phyloP scores from a whole-genome alignment of 2,329 filamentous ascomycete species.

The Biscogniauxia marginata region DNA sequence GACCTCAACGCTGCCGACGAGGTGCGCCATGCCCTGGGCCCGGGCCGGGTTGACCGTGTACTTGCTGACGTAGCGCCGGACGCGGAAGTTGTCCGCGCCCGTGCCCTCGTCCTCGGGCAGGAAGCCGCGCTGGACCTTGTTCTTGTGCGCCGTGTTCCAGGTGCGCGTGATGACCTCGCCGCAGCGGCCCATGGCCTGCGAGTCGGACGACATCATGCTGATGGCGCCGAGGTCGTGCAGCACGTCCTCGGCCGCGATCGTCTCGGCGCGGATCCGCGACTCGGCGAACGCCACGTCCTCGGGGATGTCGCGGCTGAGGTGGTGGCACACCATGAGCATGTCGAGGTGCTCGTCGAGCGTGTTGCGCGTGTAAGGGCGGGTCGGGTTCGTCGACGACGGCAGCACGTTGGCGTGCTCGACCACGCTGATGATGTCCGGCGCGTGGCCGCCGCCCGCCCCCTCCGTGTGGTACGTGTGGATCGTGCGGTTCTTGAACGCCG shows the following conservation, averaged over 20 bases:
- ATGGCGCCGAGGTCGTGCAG: constrained; percentile 93
- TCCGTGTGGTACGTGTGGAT: constrained; percentile 98
- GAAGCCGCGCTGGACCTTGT: constrained; percentile 78
- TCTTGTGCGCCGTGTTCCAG: constrained; percentile 98
- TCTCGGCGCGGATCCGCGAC: constrained; percentile 90
- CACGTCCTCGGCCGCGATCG: constrained; percentile 94
- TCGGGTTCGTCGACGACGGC: constrained; percentile 89
- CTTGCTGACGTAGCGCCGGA: constrained; percentile 91
- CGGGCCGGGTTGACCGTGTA: constrained; percentile 95
- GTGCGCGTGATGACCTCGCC: constrained; percentile 91
- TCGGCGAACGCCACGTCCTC: constrained; percentile 97
- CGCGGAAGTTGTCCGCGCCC: constrained; percentile 83
- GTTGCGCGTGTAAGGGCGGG: constrained; percentile 84
- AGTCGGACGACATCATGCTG: constrained; percentile 96
- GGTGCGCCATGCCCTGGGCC: constrained; percentile 83
- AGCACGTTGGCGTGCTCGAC: constrained; percentile 88
- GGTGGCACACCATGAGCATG: constrained; percentile 98
- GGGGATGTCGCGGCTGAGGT: constrained; percentile 86
- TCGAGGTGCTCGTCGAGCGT: constrained; percentile 95
- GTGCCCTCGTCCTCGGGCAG: constrained; percentile 77
- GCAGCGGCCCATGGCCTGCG: constrained; percentile 94
- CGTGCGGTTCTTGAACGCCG: constrained; percentile 79
- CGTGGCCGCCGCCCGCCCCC: constrained; percentile 90
- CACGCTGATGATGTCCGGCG: constrained; percentile 92
- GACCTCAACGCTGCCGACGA: constrained; percentile 83